Evolutionary conservation across 192 early-diverging fungal species (phyloP).

Genomic region (Haplosporangium gracile): DNA sequence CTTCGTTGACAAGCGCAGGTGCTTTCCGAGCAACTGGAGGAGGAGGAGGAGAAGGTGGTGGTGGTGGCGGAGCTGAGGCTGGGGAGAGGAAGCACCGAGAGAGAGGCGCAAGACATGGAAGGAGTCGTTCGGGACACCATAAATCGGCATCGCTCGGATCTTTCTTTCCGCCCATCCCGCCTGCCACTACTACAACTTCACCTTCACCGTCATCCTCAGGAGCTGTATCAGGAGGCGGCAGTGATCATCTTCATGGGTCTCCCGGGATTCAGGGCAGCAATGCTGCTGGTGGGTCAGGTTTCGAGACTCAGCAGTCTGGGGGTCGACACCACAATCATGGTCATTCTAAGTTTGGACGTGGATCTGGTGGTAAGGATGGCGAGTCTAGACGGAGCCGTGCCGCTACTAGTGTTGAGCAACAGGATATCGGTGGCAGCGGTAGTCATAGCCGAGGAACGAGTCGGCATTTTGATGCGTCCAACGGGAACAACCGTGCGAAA

Average conservation of each 20-base stretch:
- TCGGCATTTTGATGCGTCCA: conserved; percentile 3
- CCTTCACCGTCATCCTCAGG: neutral
- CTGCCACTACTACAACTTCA: neutral
- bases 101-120: conserved; percentile 27
- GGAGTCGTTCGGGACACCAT: conserved; percentile 32
- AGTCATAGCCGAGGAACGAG: neutral
- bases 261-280: neutral
- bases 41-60: neutral
- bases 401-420: neutral
- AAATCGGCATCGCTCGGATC: conserved; percentile 41
- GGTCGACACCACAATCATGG: neutral
- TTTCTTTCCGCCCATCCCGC: conserved; percentile 31
- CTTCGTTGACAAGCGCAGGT: neutral
- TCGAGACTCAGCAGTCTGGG: neutral
- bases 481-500: neutral
- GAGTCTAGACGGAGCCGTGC: conserved; percentile 1
- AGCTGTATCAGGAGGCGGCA: neutral
- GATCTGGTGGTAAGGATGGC: neutral
- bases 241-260: neutral
- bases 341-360: neutral
- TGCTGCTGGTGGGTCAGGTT: neutral
- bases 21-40: neutral
- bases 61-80: neutral
- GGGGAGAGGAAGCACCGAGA: conserved; percentile 22
- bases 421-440: neutral